These are phyloP conservation scores for Hymenoscyphus albidus DNA, from an alignment of 2,329 filamentous ascomycete species.

Conservation along the genomic window DNA sequence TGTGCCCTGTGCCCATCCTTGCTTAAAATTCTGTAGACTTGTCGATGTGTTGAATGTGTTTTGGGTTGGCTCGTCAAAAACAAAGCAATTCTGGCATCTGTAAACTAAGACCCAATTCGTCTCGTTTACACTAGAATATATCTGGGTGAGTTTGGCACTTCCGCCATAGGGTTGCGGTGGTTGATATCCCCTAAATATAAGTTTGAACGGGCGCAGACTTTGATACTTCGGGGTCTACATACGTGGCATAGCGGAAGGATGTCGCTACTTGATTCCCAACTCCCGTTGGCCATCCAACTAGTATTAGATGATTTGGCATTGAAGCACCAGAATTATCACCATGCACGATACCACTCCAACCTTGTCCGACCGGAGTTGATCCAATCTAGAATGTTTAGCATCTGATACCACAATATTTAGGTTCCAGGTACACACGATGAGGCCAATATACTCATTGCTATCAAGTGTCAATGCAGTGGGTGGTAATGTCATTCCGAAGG, in stretches of 20 bases:
- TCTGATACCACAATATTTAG: not conserved
- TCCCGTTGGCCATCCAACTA: conserved; percentile 53
- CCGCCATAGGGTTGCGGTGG: conserved; percentile 57
- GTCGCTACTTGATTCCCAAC: conserved; percentile 49
- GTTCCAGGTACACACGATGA: conserved; percentile 43
- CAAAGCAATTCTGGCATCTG: conserved; percentile 56
- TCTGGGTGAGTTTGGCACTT: conserved; percentile 57
- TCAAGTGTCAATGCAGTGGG: conserved; percentile 44
- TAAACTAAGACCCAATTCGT: conserved; percentile 61
- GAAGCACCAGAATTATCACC: conserved; percentile 39
- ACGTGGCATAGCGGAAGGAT: conserved; percentile 52
- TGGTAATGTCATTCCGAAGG: conserved; percentile 54
- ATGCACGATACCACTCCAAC: conserved; percentile 56
- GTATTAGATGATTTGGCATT: conserved; percentile 56
- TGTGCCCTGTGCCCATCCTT: conserved; percentile 54
- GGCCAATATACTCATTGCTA: conserved; percentile 55
- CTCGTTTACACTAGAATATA: conserved; percentile 54
- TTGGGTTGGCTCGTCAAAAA: conserved; percentile 48
- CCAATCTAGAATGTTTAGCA: conserved; percentile 32
- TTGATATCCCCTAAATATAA: conserved; percentile 46
- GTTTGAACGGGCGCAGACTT: conserved; percentile 7
- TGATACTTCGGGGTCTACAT: conserved; percentile 9
- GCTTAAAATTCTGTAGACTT: conserved; percentile 41
- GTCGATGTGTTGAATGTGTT: conserved; percentile 42
- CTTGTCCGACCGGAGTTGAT: conserved; percentile 44